Evolutionary conservation across 495 filamentous ascomycete species (phyloP).

Genomic region (Aspergillus kassunensis): DNA sequence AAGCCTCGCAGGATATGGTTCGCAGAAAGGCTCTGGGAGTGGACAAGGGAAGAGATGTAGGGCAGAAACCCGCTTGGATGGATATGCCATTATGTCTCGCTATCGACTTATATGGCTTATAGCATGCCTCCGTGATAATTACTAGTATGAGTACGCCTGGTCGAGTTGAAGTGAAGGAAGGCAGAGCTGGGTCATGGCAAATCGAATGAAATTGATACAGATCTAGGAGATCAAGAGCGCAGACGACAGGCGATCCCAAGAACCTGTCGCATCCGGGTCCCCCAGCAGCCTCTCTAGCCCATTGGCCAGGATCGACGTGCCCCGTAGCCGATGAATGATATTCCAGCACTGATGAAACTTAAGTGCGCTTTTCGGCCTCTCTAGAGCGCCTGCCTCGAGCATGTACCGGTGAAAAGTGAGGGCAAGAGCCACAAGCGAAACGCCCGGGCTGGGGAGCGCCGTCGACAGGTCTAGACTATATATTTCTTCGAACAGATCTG

Average conservation of each 20-base stretch:
- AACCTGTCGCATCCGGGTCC: not conserved
- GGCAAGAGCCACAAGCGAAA: not conserved
- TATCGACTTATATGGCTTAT: no score
- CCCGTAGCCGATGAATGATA: not conserved
- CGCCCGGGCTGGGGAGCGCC: not conserved
- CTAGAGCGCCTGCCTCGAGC: not conserved
- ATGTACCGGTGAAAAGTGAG: not conserved
- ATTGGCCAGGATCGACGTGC: not conserved
- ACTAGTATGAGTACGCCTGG: no score
- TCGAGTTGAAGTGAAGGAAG: no score
- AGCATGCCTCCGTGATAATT: no score
- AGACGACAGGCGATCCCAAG: no score
- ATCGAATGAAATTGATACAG: no score
- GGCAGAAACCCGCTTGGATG: not conserved
- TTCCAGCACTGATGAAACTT: conserved; percentile 9
- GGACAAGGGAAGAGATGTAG: conserved; percentile 35
- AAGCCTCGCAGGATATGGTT: conserved; percentile 29
- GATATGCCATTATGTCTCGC: not conserved
- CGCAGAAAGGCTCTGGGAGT: conserved; percentile 50
- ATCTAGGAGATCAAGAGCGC: no score
- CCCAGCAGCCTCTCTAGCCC: not conserved
- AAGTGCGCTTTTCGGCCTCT: not conserved
- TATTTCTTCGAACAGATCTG: conserved; percentile 4
- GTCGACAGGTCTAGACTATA: conserved; percentile 1
- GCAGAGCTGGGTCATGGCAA: no score